phyloP scores from a whole-genome alignment of 2,329 filamentous ascomycete species.

The Trichoderma sp. region DNA sequence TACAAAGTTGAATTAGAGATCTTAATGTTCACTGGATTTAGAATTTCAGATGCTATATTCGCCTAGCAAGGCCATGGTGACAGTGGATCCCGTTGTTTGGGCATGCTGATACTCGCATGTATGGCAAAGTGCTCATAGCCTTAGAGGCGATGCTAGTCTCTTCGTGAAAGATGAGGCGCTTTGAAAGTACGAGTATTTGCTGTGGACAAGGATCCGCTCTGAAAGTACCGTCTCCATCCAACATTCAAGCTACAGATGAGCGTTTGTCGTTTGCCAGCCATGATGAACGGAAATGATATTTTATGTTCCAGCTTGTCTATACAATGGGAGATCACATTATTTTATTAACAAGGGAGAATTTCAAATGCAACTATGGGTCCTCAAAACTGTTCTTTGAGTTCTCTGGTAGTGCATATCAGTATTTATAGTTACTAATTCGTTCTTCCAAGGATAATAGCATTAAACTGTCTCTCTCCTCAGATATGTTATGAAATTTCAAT shows the following conservation, averaged over 20 bases:
- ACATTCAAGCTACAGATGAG: neutral
- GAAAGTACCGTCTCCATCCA: neutral
- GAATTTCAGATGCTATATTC: neutral
- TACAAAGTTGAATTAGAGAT: neutral
- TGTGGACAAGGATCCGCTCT: neutral
- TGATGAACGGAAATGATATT: neutral
- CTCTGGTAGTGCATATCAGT: neutral
- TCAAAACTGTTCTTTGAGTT: too few species aligned
- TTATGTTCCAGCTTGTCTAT: neutral
- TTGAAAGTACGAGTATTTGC: neutral
- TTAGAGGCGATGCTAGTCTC: neutral
- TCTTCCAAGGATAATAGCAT: neutral
- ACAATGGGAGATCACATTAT: neutral
- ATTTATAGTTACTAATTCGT: neutral
- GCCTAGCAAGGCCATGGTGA: neutral
- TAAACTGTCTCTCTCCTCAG: too few species aligned
- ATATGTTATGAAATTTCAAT: neutral
- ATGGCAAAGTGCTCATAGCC: neutral
- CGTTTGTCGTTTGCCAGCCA: neutral
- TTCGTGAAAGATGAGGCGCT: too few species aligned
- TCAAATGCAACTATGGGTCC: neutral
- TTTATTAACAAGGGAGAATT: neutral
- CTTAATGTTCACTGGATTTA: too few species aligned
- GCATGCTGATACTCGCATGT: neutral
- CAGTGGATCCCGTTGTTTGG: too few species aligned